Evolutionary conservation across 345 rosid species (phyloP), one percentile per base, ranked within the genome.

Genomic region (Eucalyptus curtisii): DNA sequence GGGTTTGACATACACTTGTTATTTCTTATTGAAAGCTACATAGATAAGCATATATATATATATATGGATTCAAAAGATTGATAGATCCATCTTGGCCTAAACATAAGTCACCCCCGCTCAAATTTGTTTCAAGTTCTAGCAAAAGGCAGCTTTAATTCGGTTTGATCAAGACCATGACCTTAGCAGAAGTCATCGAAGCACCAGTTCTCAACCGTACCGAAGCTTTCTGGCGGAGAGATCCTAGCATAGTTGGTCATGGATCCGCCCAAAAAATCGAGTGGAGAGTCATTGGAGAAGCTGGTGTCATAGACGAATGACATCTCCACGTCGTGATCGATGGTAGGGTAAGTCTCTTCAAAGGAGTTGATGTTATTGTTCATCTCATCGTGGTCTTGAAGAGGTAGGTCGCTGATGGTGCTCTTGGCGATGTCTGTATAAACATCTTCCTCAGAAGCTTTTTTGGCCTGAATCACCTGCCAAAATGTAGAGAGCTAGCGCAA

Each of bases 191-290:
- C 99, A 86, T 96, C 98, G 14, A 95, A 95, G 31, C 94, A 94
- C 55, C 95, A 87, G 94, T 92, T 97, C 88, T 97, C 99, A 30
- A 96, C 97, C 7, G 99, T 90, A 19, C 97, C 98, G 16, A 98
- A 95, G 92, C 88, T 94, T 66, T 95, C 98, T 13, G 94, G 90
- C 53, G 94, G 91, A 59, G 95, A 93, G 7, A 92, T 90, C 89
- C 92, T 91, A 10, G 96, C 92, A 88, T 94, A 94, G 90, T 90
- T 91, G 55, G 95, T 94, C 93, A 94, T 90, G 14, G 95, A 93
- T 87, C 97, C 99, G 10, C 98, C 97, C 89, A 95, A 91, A 89
- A 94, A 97, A 92, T 98, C 99, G 22, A 97, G 96, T 2, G 99
- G 97, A 10, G 94, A 93, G 90, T 95, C 97, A 45, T 95, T 90